Evolutionary conservation across 2,329 filamentous ascomycete genomes (phyloP).

Genomic region (Dendrostoma leiphaemia): DNA sequence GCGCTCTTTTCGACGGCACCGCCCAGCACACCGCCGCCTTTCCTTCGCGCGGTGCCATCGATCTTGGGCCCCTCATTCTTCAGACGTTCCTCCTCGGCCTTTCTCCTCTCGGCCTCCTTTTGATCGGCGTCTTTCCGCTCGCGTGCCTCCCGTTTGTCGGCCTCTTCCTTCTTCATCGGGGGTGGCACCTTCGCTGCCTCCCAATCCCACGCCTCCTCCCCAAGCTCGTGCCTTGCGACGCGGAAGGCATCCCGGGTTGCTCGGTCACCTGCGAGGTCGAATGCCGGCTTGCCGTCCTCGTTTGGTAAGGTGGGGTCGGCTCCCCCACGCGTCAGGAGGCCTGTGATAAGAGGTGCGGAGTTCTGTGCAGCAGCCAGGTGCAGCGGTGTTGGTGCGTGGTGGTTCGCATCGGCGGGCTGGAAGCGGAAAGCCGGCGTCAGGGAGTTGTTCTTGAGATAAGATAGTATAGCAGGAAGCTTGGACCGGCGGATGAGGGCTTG

Average conservation of each 20-base stretch:
- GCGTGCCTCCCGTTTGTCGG: conserved; percentile 63
- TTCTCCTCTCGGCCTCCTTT: conserved; percentile 68
- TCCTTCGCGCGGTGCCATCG: conserved; percentile 38
- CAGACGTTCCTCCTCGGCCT: conserved; percentile 72
- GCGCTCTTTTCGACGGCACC: conserved; percentile 67
- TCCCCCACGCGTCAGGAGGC: conserved; percentile 70
- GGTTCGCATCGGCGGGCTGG: conserved; percentile 66
- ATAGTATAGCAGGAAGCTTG: conserved; percentile 81
- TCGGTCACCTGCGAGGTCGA: conserved; percentile 83
- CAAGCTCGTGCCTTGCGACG: conserved; percentile 78
- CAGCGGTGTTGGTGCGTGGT: conserved; percentile 79
- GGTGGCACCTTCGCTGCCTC: conserved; percentile 69
- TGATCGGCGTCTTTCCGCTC: conserved; percentile 69
- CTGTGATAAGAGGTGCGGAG: conserved; percentile 71
- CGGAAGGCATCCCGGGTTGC: conserved; percentile 88
- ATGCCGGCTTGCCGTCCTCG: conserved; percentile 77
- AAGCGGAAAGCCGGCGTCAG: conserved; percentile 74
- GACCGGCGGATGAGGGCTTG: conserved; percentile 85
- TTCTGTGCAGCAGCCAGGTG: conserved; percentile 85
- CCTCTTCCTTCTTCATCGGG: conserved; percentile 68
- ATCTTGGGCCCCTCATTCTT: conserved; percentile 63
- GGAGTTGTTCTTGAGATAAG: conserved; percentile 76
- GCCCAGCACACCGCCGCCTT: conserved; percentile 52
- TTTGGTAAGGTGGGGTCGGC: conserved; percentile 73
- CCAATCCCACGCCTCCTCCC: conserved; percentile 78